A percentile compares a stretch with the other conserved stretches of the same genome.
phyloP scores from a whole-genome alignment of 805 yeast species.

The Metschnikowia noctiluminum region DNA sequence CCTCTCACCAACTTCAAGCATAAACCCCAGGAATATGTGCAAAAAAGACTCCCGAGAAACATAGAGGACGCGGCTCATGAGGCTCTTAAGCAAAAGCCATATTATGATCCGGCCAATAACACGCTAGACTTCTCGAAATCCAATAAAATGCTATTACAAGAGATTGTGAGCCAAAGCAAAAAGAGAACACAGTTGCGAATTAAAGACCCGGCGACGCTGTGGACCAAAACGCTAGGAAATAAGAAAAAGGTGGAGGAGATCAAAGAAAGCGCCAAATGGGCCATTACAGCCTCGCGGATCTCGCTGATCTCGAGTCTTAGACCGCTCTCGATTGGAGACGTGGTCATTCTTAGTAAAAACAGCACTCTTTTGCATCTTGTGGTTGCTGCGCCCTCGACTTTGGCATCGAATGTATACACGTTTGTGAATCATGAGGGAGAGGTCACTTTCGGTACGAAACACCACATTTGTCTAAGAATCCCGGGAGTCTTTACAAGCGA shows the following conservation, averaged over 20 bases:
- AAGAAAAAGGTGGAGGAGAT: constrained; percentile 1
- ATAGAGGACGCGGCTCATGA: background rate
- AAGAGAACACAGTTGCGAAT: constrained; percentile 9
- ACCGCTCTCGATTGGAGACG: constrained; percentile 53
- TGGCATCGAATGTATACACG: constrained; percentile 54
- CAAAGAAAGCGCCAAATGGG: background rate
- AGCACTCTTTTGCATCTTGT: constrained; percentile 51
- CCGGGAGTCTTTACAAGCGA: constrained; percentile 48
- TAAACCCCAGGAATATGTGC: background rate
- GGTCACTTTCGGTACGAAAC: constrained; percentile 44
- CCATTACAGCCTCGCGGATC: constrained; percentile 6
- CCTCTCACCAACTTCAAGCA: background rate
- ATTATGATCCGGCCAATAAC: constrained; percentile 15
- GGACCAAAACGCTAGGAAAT: constrained; percentile 7
- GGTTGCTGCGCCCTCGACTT: constrained; percentile 47
- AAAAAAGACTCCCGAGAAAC: background rate
- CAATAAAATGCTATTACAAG: constrained; percentile 6
- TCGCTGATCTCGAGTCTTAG: constrained; percentile 7
- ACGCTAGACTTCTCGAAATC: constrained; percentile 11
- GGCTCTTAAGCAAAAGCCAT: constrained; percentile 2
- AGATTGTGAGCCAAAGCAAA: constrained; percentile 6
- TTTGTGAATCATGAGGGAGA: constrained; percentile 57
- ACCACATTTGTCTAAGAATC: constrained; percentile 46
- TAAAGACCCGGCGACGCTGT: constrained; percentile 10
- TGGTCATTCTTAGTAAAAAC: constrained; percentile 50